These are phyloP conservation scores for Mycena vitilis DNA, from an alignment of 768 basidiomycete species.

Conservation along the genomic window DNA sequence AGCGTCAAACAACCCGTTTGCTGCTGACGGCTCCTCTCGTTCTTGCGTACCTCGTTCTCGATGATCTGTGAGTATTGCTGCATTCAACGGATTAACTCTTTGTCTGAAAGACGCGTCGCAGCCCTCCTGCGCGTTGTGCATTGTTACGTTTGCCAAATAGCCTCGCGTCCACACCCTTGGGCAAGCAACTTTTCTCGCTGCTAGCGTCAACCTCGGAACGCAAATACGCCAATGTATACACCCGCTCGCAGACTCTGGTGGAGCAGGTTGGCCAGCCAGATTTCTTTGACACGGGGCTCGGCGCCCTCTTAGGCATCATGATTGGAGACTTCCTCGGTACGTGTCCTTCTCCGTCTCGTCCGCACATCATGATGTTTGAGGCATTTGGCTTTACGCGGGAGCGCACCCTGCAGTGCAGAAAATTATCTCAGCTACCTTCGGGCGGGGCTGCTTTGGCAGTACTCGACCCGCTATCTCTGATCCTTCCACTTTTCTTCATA, in stretches of 20 bases:
- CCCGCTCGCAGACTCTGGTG: conserved; percentile 56
- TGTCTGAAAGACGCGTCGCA: conserved; percentile 41
- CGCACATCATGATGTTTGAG: conserved; percentile 30
- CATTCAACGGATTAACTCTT: background rate
- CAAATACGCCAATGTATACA: conserved; percentile 67
- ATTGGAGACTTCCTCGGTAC: conserved; percentile 64
- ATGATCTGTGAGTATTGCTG: conserved; percentile 64
- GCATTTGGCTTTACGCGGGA: conserved; percentile 54
- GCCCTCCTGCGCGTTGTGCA: conserved; percentile 70
- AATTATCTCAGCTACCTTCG: conserved; percentile 93
- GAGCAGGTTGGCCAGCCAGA: conserved; percentile 55
- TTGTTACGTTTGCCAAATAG: conserved; percentile 65
- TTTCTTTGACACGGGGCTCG: conserved; percentile 60
- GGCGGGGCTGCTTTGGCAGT: conserved; percentile 43
- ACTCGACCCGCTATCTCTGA: conserved; percentile 51
- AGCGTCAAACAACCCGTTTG: conserved; percentile 57
- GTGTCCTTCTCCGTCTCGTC: conserved; percentile 35
- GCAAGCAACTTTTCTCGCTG: conserved; percentile 59
- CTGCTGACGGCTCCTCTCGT: conserved; percentile 70
- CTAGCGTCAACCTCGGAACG: conserved; percentile 64
- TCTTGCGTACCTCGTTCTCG: conserved; percentile 71
- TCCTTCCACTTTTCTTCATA: background rate
- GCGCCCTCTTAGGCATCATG: conserved; percentile 56
- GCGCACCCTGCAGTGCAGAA: conserved; percentile 81
- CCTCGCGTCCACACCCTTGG: conserved; percentile 56